phyloP scores from a whole-genome alignment of 2,329 filamentous ascomycete species.

The Aspergillus sp. region DNA sequence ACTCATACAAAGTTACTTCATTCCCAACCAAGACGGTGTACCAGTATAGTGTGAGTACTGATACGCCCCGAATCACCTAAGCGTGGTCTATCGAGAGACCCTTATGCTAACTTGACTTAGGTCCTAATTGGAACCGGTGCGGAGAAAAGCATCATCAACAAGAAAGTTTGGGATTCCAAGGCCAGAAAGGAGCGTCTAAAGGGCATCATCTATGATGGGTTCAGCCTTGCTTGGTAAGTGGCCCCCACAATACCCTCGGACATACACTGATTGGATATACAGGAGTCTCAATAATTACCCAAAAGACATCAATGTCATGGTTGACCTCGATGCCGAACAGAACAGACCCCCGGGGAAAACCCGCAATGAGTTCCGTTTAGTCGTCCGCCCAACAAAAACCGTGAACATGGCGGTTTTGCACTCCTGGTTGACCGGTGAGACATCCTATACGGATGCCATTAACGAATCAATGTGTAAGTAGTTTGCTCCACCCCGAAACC shows the following conservation, averaged over 20 bases:
- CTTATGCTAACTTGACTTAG: conserved; percentile 41
- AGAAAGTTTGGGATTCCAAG: conserved; percentile 72
- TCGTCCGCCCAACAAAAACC: conserved; percentile 63
- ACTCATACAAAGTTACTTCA: conserved; percentile 69
- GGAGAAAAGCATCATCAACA: conserved; percentile 66
- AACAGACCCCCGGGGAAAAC: conserved; percentile 41
- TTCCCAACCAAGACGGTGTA: conserved; percentile 65
- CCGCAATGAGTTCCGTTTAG: conserved; percentile 58
- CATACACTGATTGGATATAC: conserved; percentile 13
- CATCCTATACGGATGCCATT: conserved; percentile 64
- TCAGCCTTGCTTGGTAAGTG: conserved; percentile 78
- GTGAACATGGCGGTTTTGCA: conserved; percentile 68
- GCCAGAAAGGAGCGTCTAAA: conserved; percentile 58
- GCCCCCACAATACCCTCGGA: conserved; percentile 31
- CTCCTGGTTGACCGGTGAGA: conserved; percentile 63
- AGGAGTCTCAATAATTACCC: conserved; percentile 40
- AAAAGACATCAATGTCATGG: conserved; percentile 54
- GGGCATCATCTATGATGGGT: conserved; percentile 76
- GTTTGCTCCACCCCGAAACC: neutral
- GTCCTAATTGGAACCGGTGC: conserved; percentile 63
- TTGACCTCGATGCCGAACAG: conserved; percentile 73
- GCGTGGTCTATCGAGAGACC: neutral
- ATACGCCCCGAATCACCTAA: neutral
- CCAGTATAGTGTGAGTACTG: conserved; percentile 76
- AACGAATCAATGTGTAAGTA: conserved; percentile 72